These are phyloP conservation scores for Liriodendron chinense DNA, from an alignment of 164 flowering plant species.

Conservation along the genomic window DNA sequence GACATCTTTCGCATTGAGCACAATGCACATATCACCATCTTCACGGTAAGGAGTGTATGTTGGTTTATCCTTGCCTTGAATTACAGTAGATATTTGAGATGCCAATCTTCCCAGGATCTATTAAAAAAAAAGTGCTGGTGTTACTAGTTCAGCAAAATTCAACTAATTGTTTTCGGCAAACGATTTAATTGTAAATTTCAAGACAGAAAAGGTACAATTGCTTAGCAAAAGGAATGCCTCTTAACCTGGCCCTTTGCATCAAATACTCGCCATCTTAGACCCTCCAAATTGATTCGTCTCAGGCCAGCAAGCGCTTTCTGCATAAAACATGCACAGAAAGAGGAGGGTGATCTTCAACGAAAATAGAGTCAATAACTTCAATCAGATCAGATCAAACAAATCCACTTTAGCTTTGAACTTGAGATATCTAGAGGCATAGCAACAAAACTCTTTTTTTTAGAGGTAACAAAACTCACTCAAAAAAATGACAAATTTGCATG, in stretches of 20 bases:
- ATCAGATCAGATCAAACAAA: too few relatives aligned
- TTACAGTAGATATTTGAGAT: conserved; percentile 77
- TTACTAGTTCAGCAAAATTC: not conserved
- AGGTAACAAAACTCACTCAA: too few relatives aligned
- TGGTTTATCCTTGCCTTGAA: conserved; percentile 94
- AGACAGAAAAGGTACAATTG: not conserved
- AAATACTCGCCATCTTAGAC: conserved; percentile 86
- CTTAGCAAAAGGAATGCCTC: not conserved
- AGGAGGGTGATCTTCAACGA: not conserved
- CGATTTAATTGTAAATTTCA: not conserved
- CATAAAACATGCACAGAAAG: conserved; percentile 8
- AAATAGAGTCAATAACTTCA: too few relatives aligned
- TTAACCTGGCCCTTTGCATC: conserved; percentile 89
- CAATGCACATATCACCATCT: conserved; percentile 96
- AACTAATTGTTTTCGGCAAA: not conserved
- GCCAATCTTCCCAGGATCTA: conserved; percentile 92
- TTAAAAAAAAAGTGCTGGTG: not conserved
- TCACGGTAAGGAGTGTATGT: conserved; percentile 85
- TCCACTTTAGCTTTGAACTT: too few relatives aligned
- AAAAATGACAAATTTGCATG: too few relatives aligned
- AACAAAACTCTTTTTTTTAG: too few relatives aligned
- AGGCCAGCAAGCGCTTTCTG: conserved; percentile 90
- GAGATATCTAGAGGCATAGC: too few relatives aligned
- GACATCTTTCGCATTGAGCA: conserved; percentile 86
- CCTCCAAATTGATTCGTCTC: conserved; percentile 74